Conservation (phyloP, 805 yeast genomes). For the Wickerhamomyces hampshirensis region DNA sequence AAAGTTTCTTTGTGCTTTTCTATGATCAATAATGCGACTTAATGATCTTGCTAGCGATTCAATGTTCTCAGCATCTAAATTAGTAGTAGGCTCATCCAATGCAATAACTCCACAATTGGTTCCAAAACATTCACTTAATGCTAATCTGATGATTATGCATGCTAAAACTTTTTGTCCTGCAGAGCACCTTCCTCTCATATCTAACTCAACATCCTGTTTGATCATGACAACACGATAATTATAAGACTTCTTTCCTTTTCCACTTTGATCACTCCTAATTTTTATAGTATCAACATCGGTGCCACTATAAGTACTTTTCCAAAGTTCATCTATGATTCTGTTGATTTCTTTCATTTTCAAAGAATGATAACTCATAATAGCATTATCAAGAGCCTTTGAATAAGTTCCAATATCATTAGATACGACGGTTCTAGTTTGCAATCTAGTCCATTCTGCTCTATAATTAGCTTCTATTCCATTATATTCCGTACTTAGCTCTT, state of each 20-base stretch:
- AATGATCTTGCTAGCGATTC: constrained; percentile 83
- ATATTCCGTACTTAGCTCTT: constrained; percentile 68
- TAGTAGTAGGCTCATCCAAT: constrained; percentile 96
- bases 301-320: constrained; percentile 93
- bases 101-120: constrained; percentile 93
- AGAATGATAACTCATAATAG: constrained; percentile 90
- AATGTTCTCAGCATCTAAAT: constrained; percentile 83
- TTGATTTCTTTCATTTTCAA: constrained; percentile 92
- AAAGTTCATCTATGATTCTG: constrained; percentile 78
- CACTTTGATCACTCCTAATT: constrained; percentile 73
- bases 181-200: constrained; percentile 97
- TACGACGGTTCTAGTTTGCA: constrained; percentile 71
- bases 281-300: constrained; percentile 91
- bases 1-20: constrained; percentile 80
- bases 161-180: constrained; percentile 98
- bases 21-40: constrained; percentile 63
- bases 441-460: constrained; percentile 64
- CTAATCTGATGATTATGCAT: constrained; percentile 83
- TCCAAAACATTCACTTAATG: constrained; percentile 94
- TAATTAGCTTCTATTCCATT: constrained; percentile 59
- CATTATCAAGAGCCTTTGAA: constrained; percentile 81
- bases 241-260: constrained; percentile 42
- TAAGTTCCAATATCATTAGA: constrained; percentile 80
- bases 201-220: constrained; percentile 85
- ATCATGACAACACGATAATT: constrained; percentile 94